Evolutionary conservation across 2,329 filamentous ascomycete genomes (phyloP).

Genomic region (Xylaria sp.): DNA sequence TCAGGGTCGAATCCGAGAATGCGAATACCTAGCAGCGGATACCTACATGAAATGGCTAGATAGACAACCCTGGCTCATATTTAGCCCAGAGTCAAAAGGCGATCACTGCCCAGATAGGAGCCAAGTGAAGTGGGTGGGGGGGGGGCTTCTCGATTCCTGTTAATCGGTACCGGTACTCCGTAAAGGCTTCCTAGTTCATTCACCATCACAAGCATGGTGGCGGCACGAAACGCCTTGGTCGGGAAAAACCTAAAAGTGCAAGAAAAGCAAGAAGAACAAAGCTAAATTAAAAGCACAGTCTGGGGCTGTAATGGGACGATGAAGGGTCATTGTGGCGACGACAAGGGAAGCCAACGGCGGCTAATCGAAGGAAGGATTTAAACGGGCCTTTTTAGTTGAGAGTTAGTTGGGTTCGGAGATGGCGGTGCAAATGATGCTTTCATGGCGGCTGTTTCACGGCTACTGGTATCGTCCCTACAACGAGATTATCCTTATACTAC

Average conservation of each 20-base stretch:
- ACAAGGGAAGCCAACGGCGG: too few relatives aligned
- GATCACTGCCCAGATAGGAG: neutral
- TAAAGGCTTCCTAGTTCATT: neutral
- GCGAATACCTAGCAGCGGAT: neutral
- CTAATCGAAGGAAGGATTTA: too few relatives aligned
- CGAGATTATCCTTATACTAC: too few relatives aligned
- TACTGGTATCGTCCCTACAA: neutral
- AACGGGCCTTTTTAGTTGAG: neutral
- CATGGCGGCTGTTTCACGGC: conserved; percentile 7
- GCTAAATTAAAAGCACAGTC: too few relatives aligned
- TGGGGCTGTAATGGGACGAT: too few relatives aligned
- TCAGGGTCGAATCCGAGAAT: neutral
- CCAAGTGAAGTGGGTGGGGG: neutral
- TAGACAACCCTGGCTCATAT: too few relatives aligned
- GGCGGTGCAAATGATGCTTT: conserved; percentile 10
- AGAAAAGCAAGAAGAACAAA: too few relatives aligned
- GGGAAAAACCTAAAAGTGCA: too few relatives aligned
- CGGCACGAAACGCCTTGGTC: neutral
- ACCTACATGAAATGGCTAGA: too few relatives aligned
- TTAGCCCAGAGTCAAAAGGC: neutral
- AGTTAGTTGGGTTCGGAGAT: neutral
- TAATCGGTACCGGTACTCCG: neutral
- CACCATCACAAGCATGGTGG: neutral
- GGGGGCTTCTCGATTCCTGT: neutral
- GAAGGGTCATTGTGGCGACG: too few relatives aligned